These are phyloP conservation scores for Colletotrichum viniferum DNA, from an alignment of 2,329 filamentous ascomycete species.

Conservation along the genomic window DNA sequence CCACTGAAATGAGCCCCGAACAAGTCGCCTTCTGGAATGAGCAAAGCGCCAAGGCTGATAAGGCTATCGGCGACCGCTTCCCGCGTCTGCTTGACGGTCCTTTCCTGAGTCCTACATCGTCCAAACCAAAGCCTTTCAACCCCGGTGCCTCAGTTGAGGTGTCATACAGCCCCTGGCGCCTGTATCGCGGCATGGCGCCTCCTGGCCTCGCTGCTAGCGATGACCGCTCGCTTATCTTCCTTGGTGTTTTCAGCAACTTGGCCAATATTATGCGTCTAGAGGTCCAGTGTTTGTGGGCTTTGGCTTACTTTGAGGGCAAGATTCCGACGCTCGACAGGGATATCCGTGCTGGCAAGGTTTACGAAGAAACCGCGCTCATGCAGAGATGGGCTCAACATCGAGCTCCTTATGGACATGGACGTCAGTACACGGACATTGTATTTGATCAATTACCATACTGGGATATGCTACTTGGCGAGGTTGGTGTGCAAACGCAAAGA, in stretches of 20 bases:
- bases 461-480: constrained; percentile 58
- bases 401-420: constrained; percentile 56
- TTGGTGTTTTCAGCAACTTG: constrained; percentile 49
- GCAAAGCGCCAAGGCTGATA: constrained; percentile 20
- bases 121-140: constrained; percentile 17
- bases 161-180: constrained; percentile 26
- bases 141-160: constrained; percentile 17
- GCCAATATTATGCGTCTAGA: constrained; percentile 49
- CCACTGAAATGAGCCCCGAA: constrained; percentile 12
- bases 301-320: constrained; percentile 59
- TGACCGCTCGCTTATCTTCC: constrained; percentile 50
- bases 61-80: constrained; percentile 14
- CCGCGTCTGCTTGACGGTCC: constrained; percentile 21
- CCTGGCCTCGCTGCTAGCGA: constrained; percentile 33
- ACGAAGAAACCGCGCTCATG: constrained; percentile 50
- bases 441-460: constrained; percentile 65
- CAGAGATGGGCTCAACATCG: constrained; percentile 56
- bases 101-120: constrained; percentile 5
- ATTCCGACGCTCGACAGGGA: constrained; percentile 31
- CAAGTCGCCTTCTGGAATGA: constrained; percentile 21
- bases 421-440: constrained; percentile 56
- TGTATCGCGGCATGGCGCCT: constrained; percentile 30
- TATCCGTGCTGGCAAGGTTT: constrained; percentile 1
- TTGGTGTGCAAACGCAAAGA: constrained; percentile 48
- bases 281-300: constrained; percentile 57